Percentiles rank a stretch among this genome's conserved stretches.
These are phyloP conservation scores for Oryza glaberrima DNA, from an alignment of 176 grass and related monocot genomes.

Conservation along the genomic window DNA sequence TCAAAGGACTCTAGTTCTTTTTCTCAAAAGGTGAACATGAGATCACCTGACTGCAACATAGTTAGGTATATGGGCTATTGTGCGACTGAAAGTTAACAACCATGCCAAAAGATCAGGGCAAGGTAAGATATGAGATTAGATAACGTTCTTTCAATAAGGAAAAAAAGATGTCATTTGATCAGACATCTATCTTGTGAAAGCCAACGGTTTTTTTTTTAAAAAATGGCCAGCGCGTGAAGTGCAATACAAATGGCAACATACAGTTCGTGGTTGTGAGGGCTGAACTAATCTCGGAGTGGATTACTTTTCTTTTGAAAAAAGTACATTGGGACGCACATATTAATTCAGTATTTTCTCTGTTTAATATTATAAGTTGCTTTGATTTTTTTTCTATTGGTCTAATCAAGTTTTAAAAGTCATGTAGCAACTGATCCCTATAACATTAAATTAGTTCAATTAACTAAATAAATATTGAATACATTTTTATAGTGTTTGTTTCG, in stretches of 20 bases:
- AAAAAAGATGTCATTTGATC: not conserved
- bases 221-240: not conserved
- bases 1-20: not conserved
- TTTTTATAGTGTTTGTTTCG: no score
- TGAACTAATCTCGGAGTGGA: not conserved
- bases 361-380: no score
- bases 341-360: no score
- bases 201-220: not conserved
- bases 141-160: not conserved
- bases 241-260: not conserved
- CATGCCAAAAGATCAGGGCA: not conserved
- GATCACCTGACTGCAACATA: constrained; percentile 3
- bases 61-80: not conserved
- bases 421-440: no score
- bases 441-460: no score
- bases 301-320: not conserved
- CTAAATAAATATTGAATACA: no score
- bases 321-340: not conserved
- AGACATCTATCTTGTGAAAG: not conserved
- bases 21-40: not conserved
- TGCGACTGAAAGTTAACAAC: not conserved
- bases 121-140: not conserved
- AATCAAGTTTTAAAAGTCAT: no score
- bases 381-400: no score
- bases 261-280: not conserved